Evolutionary conservation across 2,329 filamentous ascomycete genomes (phyloP), one percentile per base, ranked within the genome.

Genomic region (Nothomitra cinnamomea): DNA sequence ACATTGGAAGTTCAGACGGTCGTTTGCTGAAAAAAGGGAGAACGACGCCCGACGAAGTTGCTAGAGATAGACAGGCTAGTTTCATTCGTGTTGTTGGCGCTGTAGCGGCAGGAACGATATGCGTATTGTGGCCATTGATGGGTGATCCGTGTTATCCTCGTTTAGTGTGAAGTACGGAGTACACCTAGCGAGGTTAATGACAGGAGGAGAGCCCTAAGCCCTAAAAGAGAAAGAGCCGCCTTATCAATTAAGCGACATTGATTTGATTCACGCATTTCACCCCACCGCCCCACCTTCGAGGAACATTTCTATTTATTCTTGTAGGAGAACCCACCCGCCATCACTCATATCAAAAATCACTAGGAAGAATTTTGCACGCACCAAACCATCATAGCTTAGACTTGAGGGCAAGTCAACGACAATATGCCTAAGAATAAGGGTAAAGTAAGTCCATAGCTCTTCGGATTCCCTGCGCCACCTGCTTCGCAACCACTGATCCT

Each of bases 361-460:
- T 25, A n/a, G 17, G 2, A 25, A 13, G 25, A 3, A 6, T 13
- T 17, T 2, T 19, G 19, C 24, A 17, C 45, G 5, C 13, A 21
- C n/a, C 25, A 35, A 25, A 25, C 43, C 5, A 48, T 13, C 2
- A 25, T 12, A 2, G 15, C 43, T 25, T 3, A 13, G 15, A 21
- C 24, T 24, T 22, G 13, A 40, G n/a, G 25, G 19, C 43, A 47
- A 35, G 53, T 25, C 45, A 40, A 55, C 55, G 58, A 62, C 71
- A 82, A 72, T 58, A 95, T 95, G 89, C 89, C 89, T 66, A 95
- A 95, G 87, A 95, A 95, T 72, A 95, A 95, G 83, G 89, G 89
- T 89, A 95, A 95, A 76, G 88, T 94, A 76, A 67, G 78, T 65
- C 56, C 17, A 15, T 32, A 21, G 40, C 36, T 15, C 17, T 24